Conservation (phyloP, 2,329 filamentous ascomycete genomes). For the Uncinocarpus reesii region DNA sequence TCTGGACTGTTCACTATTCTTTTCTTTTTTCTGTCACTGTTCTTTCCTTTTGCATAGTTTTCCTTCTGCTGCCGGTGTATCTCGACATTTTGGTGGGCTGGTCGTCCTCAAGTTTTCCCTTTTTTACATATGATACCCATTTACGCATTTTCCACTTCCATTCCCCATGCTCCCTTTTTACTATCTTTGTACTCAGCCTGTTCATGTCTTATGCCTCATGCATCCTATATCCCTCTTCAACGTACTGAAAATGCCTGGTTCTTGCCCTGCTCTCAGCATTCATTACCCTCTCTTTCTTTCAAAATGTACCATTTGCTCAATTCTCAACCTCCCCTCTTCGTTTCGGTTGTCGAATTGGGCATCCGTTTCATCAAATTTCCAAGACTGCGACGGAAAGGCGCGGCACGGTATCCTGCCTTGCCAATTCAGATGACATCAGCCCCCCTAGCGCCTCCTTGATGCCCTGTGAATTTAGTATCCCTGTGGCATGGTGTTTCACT, state of each 20-base stretch:
- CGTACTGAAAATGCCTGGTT: no score
- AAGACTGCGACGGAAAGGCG: slow-evolving; percentile 6
- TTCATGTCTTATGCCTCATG: no score
- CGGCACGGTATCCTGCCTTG: not conserved
- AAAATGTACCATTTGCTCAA: not conserved
- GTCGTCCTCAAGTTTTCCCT: not conserved
- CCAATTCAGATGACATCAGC: not conserved
- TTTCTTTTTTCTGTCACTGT: not conserved
- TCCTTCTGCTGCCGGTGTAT: slow-evolving; percentile 7
- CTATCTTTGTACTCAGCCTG: no score
- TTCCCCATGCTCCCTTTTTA: not conserved
- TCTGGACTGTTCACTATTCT: not conserved
- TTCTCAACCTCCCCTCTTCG: not conserved
- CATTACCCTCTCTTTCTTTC: not conserved
- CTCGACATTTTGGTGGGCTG: slow-evolving; percentile 2
- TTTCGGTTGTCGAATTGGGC: not conserved
- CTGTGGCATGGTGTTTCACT: slow-evolving; percentile 5
- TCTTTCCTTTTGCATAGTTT: not conserved
- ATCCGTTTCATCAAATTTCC: not conserved
- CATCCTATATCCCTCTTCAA: no score
- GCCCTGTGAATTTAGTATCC: not conserved
- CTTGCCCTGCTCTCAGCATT: no score
- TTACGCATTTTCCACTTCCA: not conserved
- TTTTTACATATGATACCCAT: slow-evolving; percentile 10
- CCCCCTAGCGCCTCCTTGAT: no score